Percentiles rank a stretch among this genome's conserved stretches.
phyloP scores from a whole-genome alignment of 176 grass and related monocot genomes.

The Oryza glumipatula region DNA sequence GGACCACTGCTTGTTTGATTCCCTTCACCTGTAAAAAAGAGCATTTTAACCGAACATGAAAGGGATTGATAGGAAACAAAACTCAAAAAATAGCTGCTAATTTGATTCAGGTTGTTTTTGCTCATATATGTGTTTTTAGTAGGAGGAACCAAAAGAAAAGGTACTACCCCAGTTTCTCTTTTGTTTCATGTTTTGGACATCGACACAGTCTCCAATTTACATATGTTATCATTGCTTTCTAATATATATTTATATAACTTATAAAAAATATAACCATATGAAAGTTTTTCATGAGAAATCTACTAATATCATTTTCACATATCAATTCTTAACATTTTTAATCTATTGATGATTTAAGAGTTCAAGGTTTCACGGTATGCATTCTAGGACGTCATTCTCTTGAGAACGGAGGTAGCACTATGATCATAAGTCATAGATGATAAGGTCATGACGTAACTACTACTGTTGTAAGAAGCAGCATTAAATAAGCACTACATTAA shows the following conservation, averaged over 20 bases:
- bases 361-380: too few species aligned
- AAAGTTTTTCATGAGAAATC: too few species aligned
- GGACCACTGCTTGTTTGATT: slow-evolving; percentile 55
- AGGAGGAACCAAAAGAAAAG: background rate
- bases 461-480: background rate
- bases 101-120: background rate
- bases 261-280: too few species aligned
- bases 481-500: slow-evolving; percentile 26
- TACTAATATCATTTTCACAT: too few species aligned
- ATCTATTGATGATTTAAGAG: too few species aligned
- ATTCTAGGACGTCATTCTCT: too few species aligned
- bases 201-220: too few species aligned
- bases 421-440: background rate
- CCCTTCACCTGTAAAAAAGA: slow-evolving; percentile 56
- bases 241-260: too few species aligned
- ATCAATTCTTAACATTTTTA: too few species aligned
- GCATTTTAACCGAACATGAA: background rate
- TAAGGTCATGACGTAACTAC: background rate
- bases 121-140: background rate
- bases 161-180: too few species aligned
- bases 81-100: background rate
- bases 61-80: background rate
- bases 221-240: too few species aligned
- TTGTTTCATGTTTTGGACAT: too few species aligned
- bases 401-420: background rate